Percentiles rank a stretch among this genome's conserved stretches.
Conservation (phyloP, 208 protist genomes). For the Herpetomonas tarakana region DNA sequence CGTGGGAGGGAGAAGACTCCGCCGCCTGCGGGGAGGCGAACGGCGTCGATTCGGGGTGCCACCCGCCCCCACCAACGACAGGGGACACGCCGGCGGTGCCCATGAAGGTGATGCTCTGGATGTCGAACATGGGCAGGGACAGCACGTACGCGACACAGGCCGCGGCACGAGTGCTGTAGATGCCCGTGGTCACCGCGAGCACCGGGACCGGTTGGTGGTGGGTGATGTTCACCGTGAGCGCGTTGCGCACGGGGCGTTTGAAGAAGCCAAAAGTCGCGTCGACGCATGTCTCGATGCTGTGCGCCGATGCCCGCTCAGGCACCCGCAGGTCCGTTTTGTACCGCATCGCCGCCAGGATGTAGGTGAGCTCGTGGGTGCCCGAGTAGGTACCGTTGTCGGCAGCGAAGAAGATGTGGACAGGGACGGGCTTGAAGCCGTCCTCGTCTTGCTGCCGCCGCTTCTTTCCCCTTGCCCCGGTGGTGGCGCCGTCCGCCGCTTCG, state of each 20-base stretch:
- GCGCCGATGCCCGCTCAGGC: background rate
- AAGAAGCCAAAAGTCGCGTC: conserved; percentile 41
- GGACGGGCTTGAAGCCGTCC: conserved; percentile 10
- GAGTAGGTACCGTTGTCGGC: conserved; percentile 58
- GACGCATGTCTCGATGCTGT: conserved; percentile 29
- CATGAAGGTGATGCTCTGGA: conserved; percentile 41
- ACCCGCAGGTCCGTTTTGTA: conserved; percentile 24
- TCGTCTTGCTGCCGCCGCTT: background rate
- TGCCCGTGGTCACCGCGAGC: conserved; percentile 49
- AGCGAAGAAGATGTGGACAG: conserved; percentile 45
- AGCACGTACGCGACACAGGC: conserved; percentile 44
- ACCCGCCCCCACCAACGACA: conserved; percentile 46
- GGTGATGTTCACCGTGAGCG: conserved; percentile 18
- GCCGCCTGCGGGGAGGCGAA: background rate
- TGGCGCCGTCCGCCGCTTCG: too few relatives aligned
- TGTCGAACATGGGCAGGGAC: conserved; percentile 34
- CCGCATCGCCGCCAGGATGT: conserved; percentile 40
- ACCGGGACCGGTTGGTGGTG: conserved; percentile 22
- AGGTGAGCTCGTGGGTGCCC: conserved; percentile 48
- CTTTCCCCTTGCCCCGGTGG: too few relatives aligned
- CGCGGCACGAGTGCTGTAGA: conserved; percentile 29
- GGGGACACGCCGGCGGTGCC: conserved; percentile 54
- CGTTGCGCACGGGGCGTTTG: conserved; percentile 30
- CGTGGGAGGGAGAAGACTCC: background rate
- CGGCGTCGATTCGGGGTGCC: conserved; percentile 18